Conservation (phyloP, 805 yeast species). For the Myxozyma nipponensis region DNA sequence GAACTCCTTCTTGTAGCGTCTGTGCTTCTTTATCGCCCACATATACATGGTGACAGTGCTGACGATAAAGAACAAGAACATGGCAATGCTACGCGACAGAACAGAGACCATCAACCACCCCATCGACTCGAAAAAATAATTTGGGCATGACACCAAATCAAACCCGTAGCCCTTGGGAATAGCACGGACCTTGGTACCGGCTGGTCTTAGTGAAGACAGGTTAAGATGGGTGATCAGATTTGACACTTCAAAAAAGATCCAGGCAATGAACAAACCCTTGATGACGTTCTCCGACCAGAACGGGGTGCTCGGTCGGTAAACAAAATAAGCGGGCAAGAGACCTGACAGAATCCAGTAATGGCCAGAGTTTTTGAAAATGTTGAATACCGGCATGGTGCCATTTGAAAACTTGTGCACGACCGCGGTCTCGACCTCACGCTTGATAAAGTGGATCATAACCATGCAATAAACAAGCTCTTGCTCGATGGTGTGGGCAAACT, state of each 20-base stretch:
- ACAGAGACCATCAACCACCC: conserved; percentile 70
- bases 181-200: conserved; percentile 44
- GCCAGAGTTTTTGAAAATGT: conserved; percentile 79
- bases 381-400: conserved; percentile 87
- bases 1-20: conserved; percentile 60
- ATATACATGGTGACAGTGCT: conserved; percentile 78
- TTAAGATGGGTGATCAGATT: conserved; percentile 69
- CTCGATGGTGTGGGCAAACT: conserved; percentile 44
- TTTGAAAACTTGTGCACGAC: conserved; percentile 81
- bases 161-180: conserved; percentile 87
- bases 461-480: conserved; percentile 52
- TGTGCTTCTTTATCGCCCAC: conserved; percentile 91
- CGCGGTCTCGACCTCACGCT: conserved; percentile 84
- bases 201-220: conserved; percentile 45
- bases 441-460: conserved; percentile 70
- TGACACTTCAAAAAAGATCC: conserved; percentile 58
- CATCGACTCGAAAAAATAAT: conserved; percentile 82
- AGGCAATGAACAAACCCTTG: conserved; percentile 7
- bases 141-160: conserved; percentile 77
- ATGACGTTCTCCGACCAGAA: conserved; percentile 4
- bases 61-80: conserved; percentile 66
- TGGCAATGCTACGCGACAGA: conserved; percentile 56
- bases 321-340: conserved; percentile 48
- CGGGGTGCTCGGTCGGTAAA: conserved; percentile 42
- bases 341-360: conserved; percentile 98